Base-by-base conservation (phyloP, 2,329 filamentous ascomycete species). In the Colletotrichum musicola region DNA sequence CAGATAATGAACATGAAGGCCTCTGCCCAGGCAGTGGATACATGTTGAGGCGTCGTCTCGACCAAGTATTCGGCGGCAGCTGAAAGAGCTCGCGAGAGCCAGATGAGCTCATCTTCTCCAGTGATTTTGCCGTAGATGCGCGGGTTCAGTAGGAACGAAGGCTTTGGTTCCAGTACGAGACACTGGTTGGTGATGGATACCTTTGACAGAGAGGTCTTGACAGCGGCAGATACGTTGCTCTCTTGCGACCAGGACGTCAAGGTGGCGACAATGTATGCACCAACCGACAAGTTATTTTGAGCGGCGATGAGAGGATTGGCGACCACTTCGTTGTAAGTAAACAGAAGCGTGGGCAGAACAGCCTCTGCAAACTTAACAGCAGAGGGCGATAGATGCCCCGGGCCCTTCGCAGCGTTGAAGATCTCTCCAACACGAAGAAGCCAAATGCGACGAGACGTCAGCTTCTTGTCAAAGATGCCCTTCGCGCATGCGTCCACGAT, bases 381-480 rank as follows among this genome's bases (percentile, higher is more conserved):
- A 44, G 84, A 80, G 3, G 58, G 25, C 6, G 70, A 63, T 25
- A 65, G 30, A 25, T 62, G 20, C 10, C 62, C 57, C 20, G 50
- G 47, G 4, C 10, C 50, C n/a, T 25, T 55, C 16, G 65, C 16
- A 44, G 18, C 40, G 83, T 90, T 91, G 53, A 97, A 81, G 2
- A 95, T 81, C 38, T 93, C 88, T 47, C 92, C 94, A 40, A 91
- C 82, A 47, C 90, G 89, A 44, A 96, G 83, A 60, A 93, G 86
- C 96, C 96, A 99, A 22, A 93, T 81, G 71, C 91, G 93, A 30
- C 93, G 90, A 61, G 93, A 88, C 6, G 90, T 86, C 2, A 92
- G 82, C 74, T 94, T 93, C 80, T 98, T 99, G 72, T 99, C 96
- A 7, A 86, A 85, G 50, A 97, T 84, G 1, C 95, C 96, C 80